Conservation (phyloP, 371 early-diverging fungal genomes). For the Mucor mucedo region DNA sequence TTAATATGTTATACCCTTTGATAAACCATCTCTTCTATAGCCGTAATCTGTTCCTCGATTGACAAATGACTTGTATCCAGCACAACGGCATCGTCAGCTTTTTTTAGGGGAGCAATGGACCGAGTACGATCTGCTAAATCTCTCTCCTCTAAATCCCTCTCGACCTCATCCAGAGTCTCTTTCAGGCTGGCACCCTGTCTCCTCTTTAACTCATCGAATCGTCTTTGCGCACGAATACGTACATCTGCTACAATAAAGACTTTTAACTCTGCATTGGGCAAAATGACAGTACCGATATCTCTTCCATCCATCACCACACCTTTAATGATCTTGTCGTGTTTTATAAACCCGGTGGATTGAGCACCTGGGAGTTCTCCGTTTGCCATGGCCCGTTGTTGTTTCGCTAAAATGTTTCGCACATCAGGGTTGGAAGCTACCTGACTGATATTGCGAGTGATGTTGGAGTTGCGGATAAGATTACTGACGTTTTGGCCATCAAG, state of each 20-base stretch:
- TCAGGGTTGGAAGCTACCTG: constrained; percentile 70
- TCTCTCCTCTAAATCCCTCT: constrained; percentile 66
- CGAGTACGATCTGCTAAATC: constrained; percentile 83
- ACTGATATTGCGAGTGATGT: constrained; percentile 70
- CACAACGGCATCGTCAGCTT: constrained; percentile 82
- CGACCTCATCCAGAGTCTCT: constrained; percentile 58
- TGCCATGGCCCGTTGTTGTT: constrained; percentile 62
- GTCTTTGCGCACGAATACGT: constrained; percentile 77
- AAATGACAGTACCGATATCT: constrained; percentile 90
- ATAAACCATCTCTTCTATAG: constrained; percentile 62
- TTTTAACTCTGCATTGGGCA: constrained; percentile 92
- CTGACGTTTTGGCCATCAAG: constrained; percentile 76
- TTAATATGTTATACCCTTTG: constrained; percentile 7
- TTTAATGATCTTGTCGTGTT: constrained; percentile 21
- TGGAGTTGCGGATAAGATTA: constrained; percentile 63
- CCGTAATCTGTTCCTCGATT: constrained; percentile 77
- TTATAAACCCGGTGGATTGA: constrained; percentile 28
- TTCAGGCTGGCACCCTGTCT: constrained; percentile 27
- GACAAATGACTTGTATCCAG: constrained; percentile 82
- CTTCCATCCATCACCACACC: constrained; percentile 95
- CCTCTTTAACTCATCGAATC: constrained; percentile 66
- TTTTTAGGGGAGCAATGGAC: constrained; percentile 76
- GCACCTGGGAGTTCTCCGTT: constrained; percentile 28
- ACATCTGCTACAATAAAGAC: constrained; percentile 84
- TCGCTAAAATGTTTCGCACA: constrained; percentile 68